Conservation (phyloP, 2,329 filamentous ascomycete genomes). For the Phoma sp. region DNA sequence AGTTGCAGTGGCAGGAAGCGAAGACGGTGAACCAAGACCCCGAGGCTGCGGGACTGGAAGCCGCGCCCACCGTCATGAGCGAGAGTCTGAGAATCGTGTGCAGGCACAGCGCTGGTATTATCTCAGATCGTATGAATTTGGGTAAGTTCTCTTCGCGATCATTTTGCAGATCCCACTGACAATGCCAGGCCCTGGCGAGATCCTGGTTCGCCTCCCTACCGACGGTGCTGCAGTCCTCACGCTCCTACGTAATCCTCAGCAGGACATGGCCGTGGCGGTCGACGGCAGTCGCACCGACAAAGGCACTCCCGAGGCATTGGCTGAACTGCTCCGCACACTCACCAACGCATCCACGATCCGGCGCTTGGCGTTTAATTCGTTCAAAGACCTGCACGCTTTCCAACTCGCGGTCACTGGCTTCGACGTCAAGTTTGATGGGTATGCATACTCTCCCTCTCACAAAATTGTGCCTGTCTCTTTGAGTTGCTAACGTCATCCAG, state of each 20-base stretch:
- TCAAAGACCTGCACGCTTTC: conserved; percentile 74
- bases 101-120: conserved; percentile 75
- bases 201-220: conserved; percentile 54
- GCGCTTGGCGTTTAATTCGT: conserved; percentile 60
- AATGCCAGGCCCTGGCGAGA: conserved; percentile 50
- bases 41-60: conserved; percentile 60
- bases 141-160: conserved; percentile 47
- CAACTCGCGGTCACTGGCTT: conserved; percentile 82
- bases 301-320: conserved; percentile 64
- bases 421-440: conserved; percentile 61
- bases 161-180: not conserved
- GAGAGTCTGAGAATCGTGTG: conserved; percentile 77
- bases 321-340: conserved; percentile 65
- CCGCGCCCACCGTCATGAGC: conserved; percentile 73
- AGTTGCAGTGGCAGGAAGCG: conserved; percentile 68
- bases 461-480: not conserved
- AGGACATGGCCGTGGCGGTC: conserved; percentile 78
- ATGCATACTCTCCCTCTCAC: conserved; percentile 1
- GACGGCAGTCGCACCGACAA: conserved; percentile 51
- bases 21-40: conserved; percentile 76
- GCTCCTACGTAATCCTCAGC: conserved; percentile 69
- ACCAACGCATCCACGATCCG: conserved; percentile 71
- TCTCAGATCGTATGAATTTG: conserved; percentile 85
- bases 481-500: conserved; percentile 33
- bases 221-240: conserved; percentile 46